Base-by-base conservation (phyloP, 73 alveolate species). In the Paramecium octaurelia region DNA sequence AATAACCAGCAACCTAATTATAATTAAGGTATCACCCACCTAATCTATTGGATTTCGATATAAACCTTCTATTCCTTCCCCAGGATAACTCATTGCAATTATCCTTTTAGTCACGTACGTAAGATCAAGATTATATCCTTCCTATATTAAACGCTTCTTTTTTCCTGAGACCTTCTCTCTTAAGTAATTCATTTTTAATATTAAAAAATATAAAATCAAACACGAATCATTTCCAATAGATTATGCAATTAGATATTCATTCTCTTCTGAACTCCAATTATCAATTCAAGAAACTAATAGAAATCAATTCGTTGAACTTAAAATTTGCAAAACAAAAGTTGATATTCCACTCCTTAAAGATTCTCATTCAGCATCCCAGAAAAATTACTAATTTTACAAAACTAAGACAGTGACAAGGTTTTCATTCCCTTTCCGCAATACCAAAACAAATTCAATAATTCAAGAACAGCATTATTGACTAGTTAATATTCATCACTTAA, bases 31-130 rank as follows among this genome's bases (percentile, higher is more conserved):
- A 40, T 40, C 48, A 40, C 48, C 20, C 34, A 93, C 96, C 83
- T 92, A 69, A n/a, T 92, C 95, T 0, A 93, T 92, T 20, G 92
- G 85, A 83, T 93, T 92, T 40, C 96, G 36, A 92, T 92, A 93
- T 20, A 85, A 20, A 11, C 76, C 94, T 60, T 93, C 97, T 23
- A 97, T 88, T 5, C 99, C 99, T 71, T 93, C 95, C 6, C 98
- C 98, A 38, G 99, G 99, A 64, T 94, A 93, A 18, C 98, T 95
- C 99, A 97, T 97, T 23, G 99, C 99, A 20, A 98, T 94, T 73
- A 98, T 95, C 59, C 99, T 76, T 42, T 93, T 92, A 18, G 99
- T 97, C 58, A 98, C 96, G 71, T 98, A 98, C 35, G 99, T 96
- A 75, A 97, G 93, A 86, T 98, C 99, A 31, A 98, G 95, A 92